A percentile compares a stretch with the other conserved stretches of the same genome.
Evolutionary conservation across 257 asterid genomes (phyloP).

Genomic region (Solanum sejunctum): DNA sequence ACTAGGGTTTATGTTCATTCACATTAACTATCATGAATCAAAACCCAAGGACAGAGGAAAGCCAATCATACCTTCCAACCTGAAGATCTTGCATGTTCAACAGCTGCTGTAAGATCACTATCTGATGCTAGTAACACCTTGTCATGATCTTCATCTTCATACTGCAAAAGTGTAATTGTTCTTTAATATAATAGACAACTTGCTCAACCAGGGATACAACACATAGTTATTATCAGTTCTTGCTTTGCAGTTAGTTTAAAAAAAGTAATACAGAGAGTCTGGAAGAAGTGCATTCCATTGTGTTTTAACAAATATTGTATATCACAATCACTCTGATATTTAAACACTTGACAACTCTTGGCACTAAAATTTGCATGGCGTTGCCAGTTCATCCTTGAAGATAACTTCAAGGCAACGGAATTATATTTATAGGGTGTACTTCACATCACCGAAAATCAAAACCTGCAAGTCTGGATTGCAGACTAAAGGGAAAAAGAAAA

Average conservation of each 20-base stretch:
- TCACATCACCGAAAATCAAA: not conserved
- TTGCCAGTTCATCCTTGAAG: not conserved
- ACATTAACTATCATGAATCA: not conserved
- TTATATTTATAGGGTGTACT: not conserved
- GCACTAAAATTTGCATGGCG: not conserved
- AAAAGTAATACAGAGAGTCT: not conserved
- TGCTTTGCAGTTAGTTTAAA: not conserved
- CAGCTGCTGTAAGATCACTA: constrained; percentile 82
- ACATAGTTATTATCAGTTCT: not conserved
- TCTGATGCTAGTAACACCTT: constrained; percentile 83
- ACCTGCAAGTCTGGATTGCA: not conserved
- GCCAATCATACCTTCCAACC: constrained; percentile 78
- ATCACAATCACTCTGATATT: not conserved
- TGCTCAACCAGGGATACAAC: not conserved
- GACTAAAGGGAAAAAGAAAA: not conserved
- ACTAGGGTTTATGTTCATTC: not conserved
- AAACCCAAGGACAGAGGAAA: not conserved
- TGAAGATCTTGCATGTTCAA: constrained; percentile 70
- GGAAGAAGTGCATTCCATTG: not conserved
- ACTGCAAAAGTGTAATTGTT: constrained; percentile 29
- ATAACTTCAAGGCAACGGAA: not conserved
- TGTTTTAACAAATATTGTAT: not conserved
- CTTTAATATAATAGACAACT: not conserved
- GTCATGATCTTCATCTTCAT: constrained; percentile 93
- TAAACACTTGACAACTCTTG: not conserved